Evolutionary conservation across 495 filamentous ascomycete species (phyloP).

Genomic region (Daldinia childiae): DNA sequence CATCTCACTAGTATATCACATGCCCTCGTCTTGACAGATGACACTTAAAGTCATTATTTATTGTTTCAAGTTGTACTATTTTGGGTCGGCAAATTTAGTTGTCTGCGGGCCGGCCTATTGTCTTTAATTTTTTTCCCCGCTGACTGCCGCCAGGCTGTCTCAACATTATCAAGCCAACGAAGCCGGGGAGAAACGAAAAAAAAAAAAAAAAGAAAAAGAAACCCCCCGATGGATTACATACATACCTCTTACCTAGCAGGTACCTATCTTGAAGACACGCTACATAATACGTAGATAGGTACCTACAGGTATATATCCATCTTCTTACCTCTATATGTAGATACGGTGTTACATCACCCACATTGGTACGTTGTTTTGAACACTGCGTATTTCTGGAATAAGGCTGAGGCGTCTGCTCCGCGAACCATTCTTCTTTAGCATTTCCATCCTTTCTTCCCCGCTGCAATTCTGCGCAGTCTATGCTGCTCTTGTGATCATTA

Average conservation of each 20-base stretch:
- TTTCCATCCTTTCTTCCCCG: neutral
- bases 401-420: conserved; percentile 25
- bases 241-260: neutral
- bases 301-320: neutral
- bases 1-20: conserved; percentile 11
- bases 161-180: neutral
- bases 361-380: neutral
- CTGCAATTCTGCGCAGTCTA: neutral
- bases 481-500: conserved; percentile 19
- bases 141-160: neutral
- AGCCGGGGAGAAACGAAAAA: neutral
- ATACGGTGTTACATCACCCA: conserved; percentile 2
- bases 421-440: conserved; percentile 16
- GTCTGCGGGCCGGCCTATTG: neutral
- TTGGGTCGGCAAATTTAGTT: conserved; percentile 20
- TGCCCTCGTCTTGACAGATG: neutral
- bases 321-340: neutral
- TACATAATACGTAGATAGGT: too few relatives aligned
- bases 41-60: conserved; percentile 4
- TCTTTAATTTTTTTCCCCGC: neutral
- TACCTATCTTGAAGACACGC: neutral
- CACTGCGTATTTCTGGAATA: neutral
- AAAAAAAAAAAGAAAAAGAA: too few relatives aligned
- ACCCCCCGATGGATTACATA: too few relatives aligned
- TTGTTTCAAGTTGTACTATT: conserved; percentile 27